Evolutionary conservation across 2,329 filamentous ascomycete genomes (phyloP).

Genomic region (Neonectria neomacrospora): DNA sequence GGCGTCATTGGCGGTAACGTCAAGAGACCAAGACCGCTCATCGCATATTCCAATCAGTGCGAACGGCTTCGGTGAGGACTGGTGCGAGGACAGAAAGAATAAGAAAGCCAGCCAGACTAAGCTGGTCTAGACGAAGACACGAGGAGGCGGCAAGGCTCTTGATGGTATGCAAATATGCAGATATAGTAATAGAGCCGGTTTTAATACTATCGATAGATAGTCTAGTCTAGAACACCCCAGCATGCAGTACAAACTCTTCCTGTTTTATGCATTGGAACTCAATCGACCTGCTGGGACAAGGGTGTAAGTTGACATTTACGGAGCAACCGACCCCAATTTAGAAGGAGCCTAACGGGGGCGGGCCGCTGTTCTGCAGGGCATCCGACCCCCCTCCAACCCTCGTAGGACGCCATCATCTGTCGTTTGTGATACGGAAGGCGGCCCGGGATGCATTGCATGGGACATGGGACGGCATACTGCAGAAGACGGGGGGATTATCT

Average conservation of each 20-base stretch:
- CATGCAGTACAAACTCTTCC: not conserved
- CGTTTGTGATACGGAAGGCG: constrained; percentile 1
- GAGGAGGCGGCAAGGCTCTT: not conserved
- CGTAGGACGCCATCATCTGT: not conserved
- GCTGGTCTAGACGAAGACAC: not conserved
- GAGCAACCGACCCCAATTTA: not conserved
- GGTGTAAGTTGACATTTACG: not conserved
- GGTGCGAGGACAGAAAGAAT: not conserved
- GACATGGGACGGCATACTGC: too few species aligned
- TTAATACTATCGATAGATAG: not conserved
- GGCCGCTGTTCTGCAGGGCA: not conserved
- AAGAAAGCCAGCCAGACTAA: not conserved
- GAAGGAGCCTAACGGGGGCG: not conserved
- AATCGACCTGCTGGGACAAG: not conserved
- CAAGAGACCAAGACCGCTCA: not conserved
- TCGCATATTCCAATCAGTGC: not conserved
- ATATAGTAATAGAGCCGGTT: not conserved
- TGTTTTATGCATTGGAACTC: too few species aligned
- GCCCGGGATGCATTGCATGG: constrained; percentile 3
- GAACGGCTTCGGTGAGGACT: not conserved
- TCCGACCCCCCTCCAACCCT: not conserved
- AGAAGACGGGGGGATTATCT: constrained; percentile 1
- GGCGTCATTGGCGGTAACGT: not conserved
- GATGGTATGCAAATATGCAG: not conserved
- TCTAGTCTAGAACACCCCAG: not conserved